These are phyloP conservation scores for Candida manassasensis DNA, from an alignment of 805 yeast genomes.

Conservation along the genomic window DNA sequence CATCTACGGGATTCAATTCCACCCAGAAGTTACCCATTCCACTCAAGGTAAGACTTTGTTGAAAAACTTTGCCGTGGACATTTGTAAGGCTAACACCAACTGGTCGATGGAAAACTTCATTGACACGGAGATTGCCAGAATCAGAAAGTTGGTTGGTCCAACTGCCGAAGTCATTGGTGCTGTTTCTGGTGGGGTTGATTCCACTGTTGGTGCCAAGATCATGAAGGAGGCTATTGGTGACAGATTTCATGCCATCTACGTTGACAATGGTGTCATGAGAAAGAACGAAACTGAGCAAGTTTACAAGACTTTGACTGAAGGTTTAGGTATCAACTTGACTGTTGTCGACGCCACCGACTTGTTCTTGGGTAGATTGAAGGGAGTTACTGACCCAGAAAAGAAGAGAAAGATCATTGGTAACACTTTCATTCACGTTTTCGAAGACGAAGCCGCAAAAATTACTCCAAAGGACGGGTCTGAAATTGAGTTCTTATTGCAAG, in stretches of 20 bases:
- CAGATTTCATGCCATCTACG: slow-evolving; percentile 96
- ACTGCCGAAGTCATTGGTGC: slow-evolving; percentile 99
- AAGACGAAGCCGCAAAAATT: slow-evolving; percentile 90
- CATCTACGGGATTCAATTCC: slow-evolving; percentile 96
- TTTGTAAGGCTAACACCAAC: slow-evolving; percentile 81
- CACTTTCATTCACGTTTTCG: slow-evolving; percentile 95
- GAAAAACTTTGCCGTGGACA: slow-evolving; percentile 87
- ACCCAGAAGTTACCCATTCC: slow-evolving; percentile 98
- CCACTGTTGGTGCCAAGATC: slow-evolving; percentile 97
- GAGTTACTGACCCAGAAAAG: slow-evolving; percentile 97
- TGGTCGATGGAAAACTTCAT: slow-evolving; percentile 99
- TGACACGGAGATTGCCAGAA: slow-evolving; percentile 92
- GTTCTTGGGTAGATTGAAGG: slow-evolving; percentile 80
- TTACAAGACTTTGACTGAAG: slow-evolving; percentile 83
- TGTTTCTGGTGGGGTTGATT: slow-evolving; percentile 98
- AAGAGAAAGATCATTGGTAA: slow-evolving; percentile 98
- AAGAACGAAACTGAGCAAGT: slow-evolving; percentile 87
- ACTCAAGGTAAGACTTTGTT: slow-evolving; percentile 82
- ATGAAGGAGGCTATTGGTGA: slow-evolving; percentile 98
- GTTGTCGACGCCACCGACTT: slow-evolving; percentile 93
- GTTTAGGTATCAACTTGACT: slow-evolving; percentile 89
- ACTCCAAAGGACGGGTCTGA: slow-evolving; percentile 86
- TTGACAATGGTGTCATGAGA: slow-evolving; percentile 97
- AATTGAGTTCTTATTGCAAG: slow-evolving; percentile 90
- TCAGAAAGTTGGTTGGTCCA: slow-evolving; percentile 88